Percentiles rank a stretch among this genome's conserved stretches.
Evolutionary conservation across 495 filamentous ascomycete species (phyloP).

Genomic region (Hypoxylon intermedium): DNA sequence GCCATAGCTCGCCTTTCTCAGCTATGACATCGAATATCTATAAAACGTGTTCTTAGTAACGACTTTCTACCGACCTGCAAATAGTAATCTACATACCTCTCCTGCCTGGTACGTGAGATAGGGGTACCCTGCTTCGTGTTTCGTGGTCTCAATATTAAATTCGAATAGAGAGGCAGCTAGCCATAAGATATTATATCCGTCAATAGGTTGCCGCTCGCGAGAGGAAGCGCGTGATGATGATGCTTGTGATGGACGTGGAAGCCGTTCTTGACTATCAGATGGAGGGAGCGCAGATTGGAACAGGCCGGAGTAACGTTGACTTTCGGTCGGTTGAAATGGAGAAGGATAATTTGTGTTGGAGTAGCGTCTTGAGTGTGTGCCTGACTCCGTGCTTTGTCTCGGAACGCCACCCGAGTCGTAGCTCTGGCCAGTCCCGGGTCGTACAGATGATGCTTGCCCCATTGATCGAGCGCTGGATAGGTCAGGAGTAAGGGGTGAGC

Average conservation of each 20-base stretch:
- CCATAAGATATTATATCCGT: conserved; percentile 70
- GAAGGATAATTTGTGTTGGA: conserved; percentile 57
- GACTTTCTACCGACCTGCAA: neutral
- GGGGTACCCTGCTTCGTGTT: conserved; percentile 91
- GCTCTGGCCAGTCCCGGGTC: conserved; percentile 61
- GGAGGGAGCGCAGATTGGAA: conserved; percentile 89
- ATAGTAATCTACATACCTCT: conserved; percentile 61
- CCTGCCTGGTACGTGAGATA: conserved; percentile 95
- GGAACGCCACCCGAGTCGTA: conserved; percentile 53
- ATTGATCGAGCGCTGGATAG: conserved; percentile 43
- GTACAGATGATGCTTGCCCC: conserved; percentile 37
- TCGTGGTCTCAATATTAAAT: conserved; percentile 92
- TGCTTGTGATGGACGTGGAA: conserved; percentile 51
- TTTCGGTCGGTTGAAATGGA: conserved; percentile 47
- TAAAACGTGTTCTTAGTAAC: conserved; percentile 1
- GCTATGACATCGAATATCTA: conserved; percentile 88
- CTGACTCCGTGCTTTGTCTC: conserved; percentile 55
- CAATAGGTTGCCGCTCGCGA: conserved; percentile 51
- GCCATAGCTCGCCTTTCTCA: conserved; percentile 97
- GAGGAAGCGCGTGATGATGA: conserved; percentile 62
- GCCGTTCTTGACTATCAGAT: conserved; percentile 63
- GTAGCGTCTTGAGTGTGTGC: conserved; percentile 50
- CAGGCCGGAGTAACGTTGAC: conserved; percentile 66
- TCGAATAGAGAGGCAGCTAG: conserved; percentile 93
- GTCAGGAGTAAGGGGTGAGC: conserved; percentile 55